Conservation (phyloP, 2,329 filamentous ascomycete species). For the Simplicillium aogashimaense region DNA sequence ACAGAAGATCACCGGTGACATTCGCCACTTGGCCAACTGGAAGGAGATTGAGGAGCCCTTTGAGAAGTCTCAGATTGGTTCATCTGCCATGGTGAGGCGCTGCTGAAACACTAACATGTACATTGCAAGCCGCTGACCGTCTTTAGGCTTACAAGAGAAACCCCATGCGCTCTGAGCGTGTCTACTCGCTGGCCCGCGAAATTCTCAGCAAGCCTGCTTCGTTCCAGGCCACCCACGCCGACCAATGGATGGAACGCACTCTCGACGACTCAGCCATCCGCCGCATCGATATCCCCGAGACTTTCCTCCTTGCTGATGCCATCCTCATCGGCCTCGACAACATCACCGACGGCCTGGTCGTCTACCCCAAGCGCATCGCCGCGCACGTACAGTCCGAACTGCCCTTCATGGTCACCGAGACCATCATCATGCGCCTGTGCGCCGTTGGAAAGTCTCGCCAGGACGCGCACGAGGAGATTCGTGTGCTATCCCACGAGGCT, state of each 20-base stretch:
- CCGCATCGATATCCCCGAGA: slow-evolving; percentile 54
- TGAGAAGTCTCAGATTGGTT: slow-evolving; percentile 69
- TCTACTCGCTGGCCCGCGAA: slow-evolving; percentile 35
- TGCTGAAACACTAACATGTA: background rate
- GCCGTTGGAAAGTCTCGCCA: slow-evolving; percentile 63
- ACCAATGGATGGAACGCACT: slow-evolving; percentile 52
- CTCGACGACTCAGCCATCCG: slow-evolving; percentile 69
- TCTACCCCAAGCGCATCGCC: slow-evolving; percentile 68
- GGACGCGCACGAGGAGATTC: slow-evolving; percentile 80
- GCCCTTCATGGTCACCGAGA: slow-evolving; percentile 69
- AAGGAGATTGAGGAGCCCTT: slow-evolving; percentile 86
- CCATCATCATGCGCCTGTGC: slow-evolving; percentile 68
- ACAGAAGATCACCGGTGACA: slow-evolving; percentile 59
- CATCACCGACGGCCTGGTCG: slow-evolving; percentile 57
- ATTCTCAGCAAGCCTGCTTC: slow-evolving; percentile 26
- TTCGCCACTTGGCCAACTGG: slow-evolving; percentile 61
- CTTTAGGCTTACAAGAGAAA: slow-evolving; percentile 33
- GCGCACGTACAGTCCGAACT: slow-evolving; percentile 63
- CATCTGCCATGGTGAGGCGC: slow-evolving; percentile 36
- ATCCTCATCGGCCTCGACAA: slow-evolving; percentile 60
- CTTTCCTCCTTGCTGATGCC: slow-evolving; percentile 58
- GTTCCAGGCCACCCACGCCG: slow-evolving; percentile 20
- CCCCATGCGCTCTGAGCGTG: slow-evolving; percentile 39
- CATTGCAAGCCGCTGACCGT: no score
- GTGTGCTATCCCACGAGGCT: slow-evolving; percentile 71